These are phyloP conservation scores for Rhizophora mangle DNA, from an alignment of 345 rosid genomes.

Conservation along the genomic window DNA sequence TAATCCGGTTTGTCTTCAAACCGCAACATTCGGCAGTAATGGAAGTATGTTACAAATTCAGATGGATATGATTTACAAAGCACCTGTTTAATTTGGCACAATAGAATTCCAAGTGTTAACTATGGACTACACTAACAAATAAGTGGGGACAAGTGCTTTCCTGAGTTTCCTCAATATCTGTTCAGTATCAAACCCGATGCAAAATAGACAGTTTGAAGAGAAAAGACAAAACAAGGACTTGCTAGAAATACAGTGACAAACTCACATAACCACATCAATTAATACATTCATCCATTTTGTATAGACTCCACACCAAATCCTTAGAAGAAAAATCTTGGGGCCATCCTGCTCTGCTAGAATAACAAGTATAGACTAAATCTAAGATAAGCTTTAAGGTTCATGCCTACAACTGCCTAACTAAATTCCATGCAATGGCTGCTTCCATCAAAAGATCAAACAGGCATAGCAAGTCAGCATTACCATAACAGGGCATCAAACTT, in stretches of 20 bases:
- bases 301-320: neutral
- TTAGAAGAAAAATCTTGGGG: neutral
- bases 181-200: neutral
- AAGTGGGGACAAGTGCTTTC: neutral
- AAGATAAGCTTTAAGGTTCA: neutral
- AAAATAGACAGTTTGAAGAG: neutral
- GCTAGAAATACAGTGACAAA: neutral
- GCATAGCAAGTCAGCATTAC: too few relatives aligned
- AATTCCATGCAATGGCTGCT: neutral
- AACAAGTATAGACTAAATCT: neutral
- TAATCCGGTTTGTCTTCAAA: conserved; percentile 98
- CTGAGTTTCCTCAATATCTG: neutral
- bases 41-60: conserved; percentile 91
- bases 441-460: neutral
- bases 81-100: conserved; percentile 32
- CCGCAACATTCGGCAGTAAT: conserved; percentile 84
- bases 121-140: neutral
- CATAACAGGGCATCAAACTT: neutral
- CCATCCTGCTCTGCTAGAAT: neutral
- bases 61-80: conserved; percentile 88
- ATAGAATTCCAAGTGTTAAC: too few relatives aligned
- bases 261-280: neutral
- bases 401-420: neutral
- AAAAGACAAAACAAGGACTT: neutral
- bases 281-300: neutral